Evolutionary conservation across 139 green algal species (phyloP).

Genomic region (Coelastrella sp.): DNA sequence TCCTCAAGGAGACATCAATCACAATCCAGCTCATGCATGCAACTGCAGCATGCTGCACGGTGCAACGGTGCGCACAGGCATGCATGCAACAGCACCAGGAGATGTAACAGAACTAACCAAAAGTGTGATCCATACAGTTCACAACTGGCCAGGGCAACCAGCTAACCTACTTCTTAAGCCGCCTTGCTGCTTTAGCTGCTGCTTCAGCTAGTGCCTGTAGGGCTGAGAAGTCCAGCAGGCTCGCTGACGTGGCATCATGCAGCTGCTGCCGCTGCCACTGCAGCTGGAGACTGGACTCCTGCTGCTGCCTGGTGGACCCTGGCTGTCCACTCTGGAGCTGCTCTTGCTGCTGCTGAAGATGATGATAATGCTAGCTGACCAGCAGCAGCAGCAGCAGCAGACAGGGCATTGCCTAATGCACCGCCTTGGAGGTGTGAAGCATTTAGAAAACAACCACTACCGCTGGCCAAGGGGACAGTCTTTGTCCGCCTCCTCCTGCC

Average conservation of each 20-base stretch:
- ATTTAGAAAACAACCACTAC: too few species aligned
- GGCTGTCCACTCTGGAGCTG: not conserved
- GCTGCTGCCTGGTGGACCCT: not conserved
- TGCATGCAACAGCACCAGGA: not conserved
- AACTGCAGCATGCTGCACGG: too few species aligned
- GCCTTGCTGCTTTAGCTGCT: not conserved
- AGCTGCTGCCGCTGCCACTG: not conserved
- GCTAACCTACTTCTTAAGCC: not conserved
- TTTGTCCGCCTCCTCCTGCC: not conserved
- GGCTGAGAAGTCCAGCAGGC: not conserved
- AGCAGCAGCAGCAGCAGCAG: not conserved
- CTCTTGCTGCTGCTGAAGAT: not conserved
- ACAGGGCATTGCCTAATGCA: not conserved
- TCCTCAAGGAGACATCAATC: too few species aligned
- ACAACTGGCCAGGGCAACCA: not conserved
- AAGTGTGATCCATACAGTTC: not conserved
- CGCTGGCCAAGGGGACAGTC: not conserved
- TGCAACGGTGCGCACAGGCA: too few species aligned
- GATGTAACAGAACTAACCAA: not conserved
- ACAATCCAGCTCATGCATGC: too few species aligned
- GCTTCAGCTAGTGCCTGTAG: not conserved
- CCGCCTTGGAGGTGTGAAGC: too few species aligned
- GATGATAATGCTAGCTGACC: not conserved
- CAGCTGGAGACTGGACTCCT: not conserved
- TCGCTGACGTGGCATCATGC: not conserved